These are phyloP conservation scores for Ogataea salicorniae DNA, from an alignment of 805 yeast species.

Conservation along the genomic window DNA sequence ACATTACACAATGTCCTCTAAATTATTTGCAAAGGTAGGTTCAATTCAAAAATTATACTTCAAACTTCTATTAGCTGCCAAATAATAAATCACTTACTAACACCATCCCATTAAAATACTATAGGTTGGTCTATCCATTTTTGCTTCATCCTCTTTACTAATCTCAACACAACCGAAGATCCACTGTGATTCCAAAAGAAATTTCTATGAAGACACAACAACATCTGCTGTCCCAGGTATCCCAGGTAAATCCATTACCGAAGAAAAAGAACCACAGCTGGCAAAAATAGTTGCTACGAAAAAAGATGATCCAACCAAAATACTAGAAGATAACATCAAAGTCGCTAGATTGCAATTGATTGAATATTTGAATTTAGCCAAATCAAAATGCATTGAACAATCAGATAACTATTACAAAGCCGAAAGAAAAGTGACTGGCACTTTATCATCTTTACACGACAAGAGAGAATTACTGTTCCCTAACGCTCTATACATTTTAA, in stretches of 20 bases:
- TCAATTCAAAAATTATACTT: not conserved
- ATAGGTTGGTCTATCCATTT: conserved; percentile 8
- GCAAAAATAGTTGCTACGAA: conserved; percentile 13
- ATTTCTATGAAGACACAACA: conserved; percentile 21
- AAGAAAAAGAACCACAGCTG: conserved; percentile 11
- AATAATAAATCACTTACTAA: not conserved
- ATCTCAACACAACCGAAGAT: conserved; percentile 6
- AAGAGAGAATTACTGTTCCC: conserved; percentile 68
- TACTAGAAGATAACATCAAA: conserved; percentile 45
- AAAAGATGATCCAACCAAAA: conserved; percentile 10
- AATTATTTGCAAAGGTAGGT: not conserved
- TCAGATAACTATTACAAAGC: conserved; percentile 47
- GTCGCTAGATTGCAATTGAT: conserved; percentile 41
- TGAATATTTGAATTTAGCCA: conserved; percentile 30
- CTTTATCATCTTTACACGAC: conserved; percentile 59
- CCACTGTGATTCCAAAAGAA: conserved; percentile 23
- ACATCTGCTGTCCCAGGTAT: conserved; percentile 18
- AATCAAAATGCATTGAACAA: conserved; percentile 38
- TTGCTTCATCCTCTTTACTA: conserved; percentile 5
- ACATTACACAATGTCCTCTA: not conserved
- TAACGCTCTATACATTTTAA: conserved; percentile 58
- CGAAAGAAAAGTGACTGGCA: conserved; percentile 60
- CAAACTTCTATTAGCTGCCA: not conserved
- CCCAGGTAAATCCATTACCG: conserved; percentile 12
- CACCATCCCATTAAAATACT: not conserved